phyloP scores from a whole-genome alignment of 1,284 basidiomycete genomes.

The Ganoderma boninense region DNA sequence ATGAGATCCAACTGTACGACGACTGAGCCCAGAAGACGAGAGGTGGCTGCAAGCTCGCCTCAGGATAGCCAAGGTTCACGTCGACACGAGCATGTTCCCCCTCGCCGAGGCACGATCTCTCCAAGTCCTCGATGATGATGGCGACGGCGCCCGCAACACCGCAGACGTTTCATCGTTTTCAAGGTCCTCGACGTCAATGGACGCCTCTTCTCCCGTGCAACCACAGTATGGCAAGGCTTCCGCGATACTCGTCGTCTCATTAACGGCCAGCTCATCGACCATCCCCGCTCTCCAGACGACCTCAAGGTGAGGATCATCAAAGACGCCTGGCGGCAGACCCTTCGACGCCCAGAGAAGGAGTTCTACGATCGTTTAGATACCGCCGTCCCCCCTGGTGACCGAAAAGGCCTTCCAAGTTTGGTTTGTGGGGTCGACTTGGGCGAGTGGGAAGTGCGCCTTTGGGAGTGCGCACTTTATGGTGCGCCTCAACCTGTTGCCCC shows the following conservation, averaged over 20 bases:
- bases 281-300: neutral
- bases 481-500: neutral
- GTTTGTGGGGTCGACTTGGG: conserved; percentile 20
- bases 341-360: conserved; percentile 6
- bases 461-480: conserved; percentile 1
- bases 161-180: conserved; percentile 19
- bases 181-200: conserved; percentile 20
- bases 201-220: conserved; percentile 25
- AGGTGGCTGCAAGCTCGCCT: neutral
- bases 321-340: conserved; percentile 27
- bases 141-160: neutral
- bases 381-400: neutral
- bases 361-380: conserved; percentile 22
- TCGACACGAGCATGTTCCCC: too few relatives aligned
- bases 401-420: conserved; percentile 9
- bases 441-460: conserved; percentile 12
- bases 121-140: neutral
- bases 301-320: conserved; percentile 21
- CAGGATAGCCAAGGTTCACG: neutral
- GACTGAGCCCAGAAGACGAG: neutral
- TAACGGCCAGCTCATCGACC: neutral
- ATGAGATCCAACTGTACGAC: conserved; percentile 1
- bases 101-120: neutral
- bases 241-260: neutral
- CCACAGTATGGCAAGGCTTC: conserved; percentile 12